These are phyloP conservation scores for Oidium heveae DNA, from an alignment of 2,329 filamentous ascomycete species.

Conservation along the genomic window DNA sequence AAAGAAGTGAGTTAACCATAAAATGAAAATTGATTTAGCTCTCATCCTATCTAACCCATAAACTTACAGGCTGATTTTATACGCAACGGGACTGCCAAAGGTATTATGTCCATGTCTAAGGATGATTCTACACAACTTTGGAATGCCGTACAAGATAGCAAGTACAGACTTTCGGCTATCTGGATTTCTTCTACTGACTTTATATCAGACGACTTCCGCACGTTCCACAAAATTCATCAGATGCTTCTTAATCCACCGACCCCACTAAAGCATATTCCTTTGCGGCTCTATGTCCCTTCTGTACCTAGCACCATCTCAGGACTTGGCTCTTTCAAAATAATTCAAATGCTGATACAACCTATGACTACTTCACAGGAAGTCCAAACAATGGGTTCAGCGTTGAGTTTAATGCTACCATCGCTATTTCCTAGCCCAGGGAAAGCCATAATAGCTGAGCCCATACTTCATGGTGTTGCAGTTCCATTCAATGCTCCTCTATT, in stretches of 20 bases:
- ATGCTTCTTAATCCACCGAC: constrained; percentile 53
- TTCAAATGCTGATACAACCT: constrained; percentile 49
- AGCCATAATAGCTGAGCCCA: constrained; percentile 56
- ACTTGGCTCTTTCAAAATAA: constrained; percentile 35
- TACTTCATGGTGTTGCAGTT: constrained; percentile 65
- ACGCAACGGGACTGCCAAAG: constrained; percentile 42
- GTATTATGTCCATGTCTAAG: constrained; percentile 45
- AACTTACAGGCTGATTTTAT: constrained; percentile 27
- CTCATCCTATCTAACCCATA: neutral
- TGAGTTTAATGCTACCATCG: constrained; percentile 49
- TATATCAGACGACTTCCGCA: constrained; percentile 37
- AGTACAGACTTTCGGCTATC: constrained; percentile 7
- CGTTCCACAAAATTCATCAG: constrained; percentile 50
- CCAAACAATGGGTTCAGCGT: constrained; percentile 50
- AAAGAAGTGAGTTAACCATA: constrained; percentile 24
- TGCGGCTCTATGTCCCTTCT: constrained; percentile 64
- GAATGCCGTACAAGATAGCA: constrained; percentile 35
- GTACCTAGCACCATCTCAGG: constrained; percentile 23
- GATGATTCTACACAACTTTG: constrained; percentile 42
- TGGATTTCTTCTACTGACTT: neutral
- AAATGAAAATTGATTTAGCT: neutral
- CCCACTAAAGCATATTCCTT: constrained; percentile 57
- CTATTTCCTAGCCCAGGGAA: constrained; percentile 74
- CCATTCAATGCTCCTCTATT: constrained; percentile 60
- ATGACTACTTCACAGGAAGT: constrained; percentile 20